Conservation (phyloP, 2,329 filamentous ascomycete genomes). For the Trichophyton simii region DNA sequence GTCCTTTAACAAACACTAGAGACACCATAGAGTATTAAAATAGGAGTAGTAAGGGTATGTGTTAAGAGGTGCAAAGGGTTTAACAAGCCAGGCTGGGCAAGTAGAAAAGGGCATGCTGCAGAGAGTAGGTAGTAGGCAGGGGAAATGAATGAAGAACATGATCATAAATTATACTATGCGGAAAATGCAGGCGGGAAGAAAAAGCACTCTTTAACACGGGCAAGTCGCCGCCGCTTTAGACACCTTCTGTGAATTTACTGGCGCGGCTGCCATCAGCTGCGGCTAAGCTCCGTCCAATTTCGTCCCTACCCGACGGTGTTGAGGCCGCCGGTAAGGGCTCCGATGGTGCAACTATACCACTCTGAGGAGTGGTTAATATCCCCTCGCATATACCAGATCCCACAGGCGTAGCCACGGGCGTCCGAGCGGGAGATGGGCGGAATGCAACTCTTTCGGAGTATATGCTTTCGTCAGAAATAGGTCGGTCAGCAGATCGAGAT, state of each 20-base stretch:
- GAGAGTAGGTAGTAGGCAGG: background rate
- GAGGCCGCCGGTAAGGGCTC: conserved; percentile 20
- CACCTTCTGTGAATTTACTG: conserved; percentile 32
- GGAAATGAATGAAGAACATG: background rate
- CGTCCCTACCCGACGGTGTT: conserved; percentile 23
- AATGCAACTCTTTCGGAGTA: conserved; percentile 24
- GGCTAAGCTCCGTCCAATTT: conserved; percentile 31
- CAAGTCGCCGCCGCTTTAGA: conserved; percentile 9
- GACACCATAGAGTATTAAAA: background rate
- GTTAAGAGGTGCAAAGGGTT: too few species aligned
- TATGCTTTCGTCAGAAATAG: conserved; percentile 14
- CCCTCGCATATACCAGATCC: conserved; percentile 17
- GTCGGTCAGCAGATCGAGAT: conserved; percentile 9
- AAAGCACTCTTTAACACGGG: conserved; percentile 6
- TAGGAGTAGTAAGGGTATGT: background rate
- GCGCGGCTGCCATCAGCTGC: conserved; percentile 34
- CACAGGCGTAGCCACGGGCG: conserved; percentile 29
- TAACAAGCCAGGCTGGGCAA: background rate
- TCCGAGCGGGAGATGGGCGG: conserved; percentile 33
- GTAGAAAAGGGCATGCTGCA: background rate
- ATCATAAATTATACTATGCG: background rate
- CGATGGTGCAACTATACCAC: conserved; percentile 13
- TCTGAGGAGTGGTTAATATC: conserved; percentile 11
- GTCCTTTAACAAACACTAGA: conserved; percentile 1
- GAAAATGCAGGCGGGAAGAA: background rate